A percentile compares a stretch with the other conserved stretches of the same genome.
Evolutionary conservation across 345 rosid species (phyloP).

Genomic region (Mallotus nudiflorus): DNA sequence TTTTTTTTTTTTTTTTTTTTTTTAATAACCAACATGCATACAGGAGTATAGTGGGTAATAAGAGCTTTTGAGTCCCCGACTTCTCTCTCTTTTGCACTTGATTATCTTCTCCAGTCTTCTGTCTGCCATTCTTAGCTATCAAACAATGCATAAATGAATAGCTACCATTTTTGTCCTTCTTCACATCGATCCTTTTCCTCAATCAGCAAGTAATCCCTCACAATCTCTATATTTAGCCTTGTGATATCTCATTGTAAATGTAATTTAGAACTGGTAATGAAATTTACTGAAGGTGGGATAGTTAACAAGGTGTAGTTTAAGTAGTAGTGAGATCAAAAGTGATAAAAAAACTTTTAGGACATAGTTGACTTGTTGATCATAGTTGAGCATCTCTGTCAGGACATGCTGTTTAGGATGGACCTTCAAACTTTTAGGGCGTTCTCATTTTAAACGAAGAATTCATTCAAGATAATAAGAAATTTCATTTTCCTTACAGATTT

Average conservation of each 20-base stretch:
- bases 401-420: not conserved
- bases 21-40: no score
- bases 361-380: not conserved
- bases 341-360: no score
- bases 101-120: no score
- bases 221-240: not conserved
- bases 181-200: not conserved
- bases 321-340: no score
- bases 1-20: not conserved
- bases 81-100: no score
- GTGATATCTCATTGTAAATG: not conserved
- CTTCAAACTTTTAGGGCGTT: not conserved
- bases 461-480: not conserved
- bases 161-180: not conserved
- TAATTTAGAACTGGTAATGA: no score
- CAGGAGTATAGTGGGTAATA: no score
- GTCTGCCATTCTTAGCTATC: not conserved
- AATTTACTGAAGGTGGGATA: no score
- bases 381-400: not conserved
- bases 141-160: not conserved
- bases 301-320: no score
- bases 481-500: not conserved
- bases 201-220: not conserved
- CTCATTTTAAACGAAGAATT: not conserved
- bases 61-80: not conserved